Evolutionary conservation across 2,329 filamentous ascomycete genomes (phyloP).

Genomic region (Ophiocordyceps polyrhachis-furcata): DNA sequence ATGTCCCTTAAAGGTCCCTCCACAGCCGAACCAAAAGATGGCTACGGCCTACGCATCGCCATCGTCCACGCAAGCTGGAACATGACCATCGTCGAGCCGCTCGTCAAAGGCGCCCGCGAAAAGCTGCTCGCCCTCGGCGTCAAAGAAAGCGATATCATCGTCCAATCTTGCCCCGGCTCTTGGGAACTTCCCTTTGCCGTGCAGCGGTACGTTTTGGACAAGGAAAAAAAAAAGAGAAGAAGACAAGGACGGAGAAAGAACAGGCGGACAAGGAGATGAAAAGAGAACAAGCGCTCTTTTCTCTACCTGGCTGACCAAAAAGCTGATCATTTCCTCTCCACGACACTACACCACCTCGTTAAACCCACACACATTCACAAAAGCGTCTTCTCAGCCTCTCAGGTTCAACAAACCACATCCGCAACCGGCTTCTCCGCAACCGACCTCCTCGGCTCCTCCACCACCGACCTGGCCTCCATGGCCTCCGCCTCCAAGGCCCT

Average conservation of each 20-base stretch:
- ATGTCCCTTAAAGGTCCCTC: slow-evolving; percentile 35
- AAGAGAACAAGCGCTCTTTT: no score
- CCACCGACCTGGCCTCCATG: slow-evolving; percentile 42
- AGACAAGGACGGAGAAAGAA: no score
- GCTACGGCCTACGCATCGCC: slow-evolving; percentile 65
- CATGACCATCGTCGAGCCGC: slow-evolving; percentile 63
- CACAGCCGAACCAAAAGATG: slow-evolving; percentile 40
- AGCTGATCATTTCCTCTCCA: background rate
- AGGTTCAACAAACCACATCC: slow-evolving; percentile 53
- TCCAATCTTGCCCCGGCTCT: slow-evolving; percentile 78
- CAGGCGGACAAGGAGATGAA: no score
- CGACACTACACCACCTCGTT: background rate
- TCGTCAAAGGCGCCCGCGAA: slow-evolving; percentile 64
- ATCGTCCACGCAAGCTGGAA: slow-evolving; percentile 98
- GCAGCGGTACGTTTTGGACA: slow-evolving; percentile 41
- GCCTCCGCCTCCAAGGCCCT: slow-evolving; percentile 44
- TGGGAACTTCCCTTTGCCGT: slow-evolving; percentile 90
- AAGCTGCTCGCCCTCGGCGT: slow-evolving; percentile 66
- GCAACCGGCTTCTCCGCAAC: slow-evolving; percentile 46
- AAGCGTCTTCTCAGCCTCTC: slow-evolving; percentile 70
- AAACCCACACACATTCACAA: background rate
- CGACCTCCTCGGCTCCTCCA: slow-evolving; percentile 53
- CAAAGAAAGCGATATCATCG: slow-evolving; percentile 68
- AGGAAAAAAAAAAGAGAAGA: no score
- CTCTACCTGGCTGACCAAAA: background rate